Conservation (phyloP, 352 stramenopile genomes). For the Globisporangium polare region DNA sequence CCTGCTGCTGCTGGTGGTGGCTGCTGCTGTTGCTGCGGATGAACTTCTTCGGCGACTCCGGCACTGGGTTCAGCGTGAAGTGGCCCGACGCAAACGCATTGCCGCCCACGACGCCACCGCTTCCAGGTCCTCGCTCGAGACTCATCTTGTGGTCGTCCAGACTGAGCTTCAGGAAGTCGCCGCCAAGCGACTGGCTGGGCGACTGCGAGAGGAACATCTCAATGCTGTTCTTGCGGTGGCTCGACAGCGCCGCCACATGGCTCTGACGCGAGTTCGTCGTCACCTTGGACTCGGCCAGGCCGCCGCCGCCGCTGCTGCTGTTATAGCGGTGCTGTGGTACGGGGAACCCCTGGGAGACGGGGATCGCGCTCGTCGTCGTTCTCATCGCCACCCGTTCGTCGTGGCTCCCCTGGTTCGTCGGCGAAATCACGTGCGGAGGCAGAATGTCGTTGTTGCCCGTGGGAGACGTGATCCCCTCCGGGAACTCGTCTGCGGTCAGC, state of each 20-base stretch:
- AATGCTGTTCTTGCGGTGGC: constrained; percentile 80
- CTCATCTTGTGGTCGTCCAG: constrained; percentile 62
- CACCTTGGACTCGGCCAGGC: constrained; percentile 1
- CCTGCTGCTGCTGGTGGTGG: constrained; percentile 21
- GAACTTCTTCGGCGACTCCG: constrained; percentile 42
- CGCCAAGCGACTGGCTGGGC: constrained; percentile 69
- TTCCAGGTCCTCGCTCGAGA: constrained; percentile 17
- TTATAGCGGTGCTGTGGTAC: constrained; percentile 6
- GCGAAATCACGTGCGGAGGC: constrained; percentile 25
- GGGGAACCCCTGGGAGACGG: constrained; percentile 10
- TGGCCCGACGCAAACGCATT: constrained; percentile 37
- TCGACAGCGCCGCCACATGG: constrained; percentile 19
- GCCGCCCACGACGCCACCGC: constrained; percentile 13
- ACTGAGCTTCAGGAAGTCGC: constrained; percentile 70
- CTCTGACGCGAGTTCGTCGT: background rate
- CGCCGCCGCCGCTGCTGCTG: background rate
- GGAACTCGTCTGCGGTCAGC: constrained; percentile 5
- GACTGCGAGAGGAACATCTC: constrained; percentile 88
- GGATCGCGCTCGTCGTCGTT: background rate
- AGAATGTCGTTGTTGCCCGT: constrained; percentile 31
- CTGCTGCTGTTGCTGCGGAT: constrained; percentile 12
- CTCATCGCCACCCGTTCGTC: constrained; percentile 12
- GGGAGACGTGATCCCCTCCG: constrained; percentile 8
- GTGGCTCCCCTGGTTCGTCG: constrained; percentile 44
- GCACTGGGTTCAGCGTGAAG: constrained; percentile 48